Conservation (phyloP, 257 asterid genomes). For the Solanum okadae region DNA sequence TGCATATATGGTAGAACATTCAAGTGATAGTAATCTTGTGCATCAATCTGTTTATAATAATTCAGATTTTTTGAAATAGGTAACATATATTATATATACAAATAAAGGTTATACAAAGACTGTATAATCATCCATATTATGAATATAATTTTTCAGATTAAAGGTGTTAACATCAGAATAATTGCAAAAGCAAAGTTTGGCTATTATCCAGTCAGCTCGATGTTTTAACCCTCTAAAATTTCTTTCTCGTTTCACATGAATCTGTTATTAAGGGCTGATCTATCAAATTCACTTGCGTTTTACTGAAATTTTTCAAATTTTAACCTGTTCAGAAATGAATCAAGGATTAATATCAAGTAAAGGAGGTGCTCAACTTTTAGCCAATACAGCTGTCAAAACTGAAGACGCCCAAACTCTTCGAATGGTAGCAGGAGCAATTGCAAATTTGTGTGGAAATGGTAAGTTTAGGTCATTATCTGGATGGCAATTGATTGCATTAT, state of each 20-base stretch:
- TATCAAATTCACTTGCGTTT: neutral
- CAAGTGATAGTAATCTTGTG: neutral
- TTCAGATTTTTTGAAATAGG: neutral
- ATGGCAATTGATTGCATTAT: neutral
- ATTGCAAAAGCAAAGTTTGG: neutral
- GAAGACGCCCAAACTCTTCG: constrained; percentile 87
- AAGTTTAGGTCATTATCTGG: constrained; percentile 1
- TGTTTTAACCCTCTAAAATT: neutral
- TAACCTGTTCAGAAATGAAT: constrained; percentile 44
- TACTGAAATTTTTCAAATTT: neutral
- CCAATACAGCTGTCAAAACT: constrained; percentile 53
- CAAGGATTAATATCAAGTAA: constrained; percentile 65
- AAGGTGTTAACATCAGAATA: neutral
- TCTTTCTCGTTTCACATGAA: neutral
- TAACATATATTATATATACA: neutral
- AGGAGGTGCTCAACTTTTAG: constrained; percentile 71
- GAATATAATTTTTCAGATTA: neutral
- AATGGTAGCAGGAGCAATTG: constrained; percentile 96
- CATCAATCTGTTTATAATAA: neutral
- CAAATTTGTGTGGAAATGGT: constrained; percentile 94
- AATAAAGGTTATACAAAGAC: neutral
- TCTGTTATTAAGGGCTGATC: neutral
- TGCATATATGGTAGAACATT: neutral
- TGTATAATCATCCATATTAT: neutral
- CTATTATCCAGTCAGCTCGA: neutral